A percentile compares a stretch with the other conserved stretches of the same genome.
Evolutionary conservation across 306 rosid genomes (phyloP).

Genomic region (Senna siamea): DNA sequence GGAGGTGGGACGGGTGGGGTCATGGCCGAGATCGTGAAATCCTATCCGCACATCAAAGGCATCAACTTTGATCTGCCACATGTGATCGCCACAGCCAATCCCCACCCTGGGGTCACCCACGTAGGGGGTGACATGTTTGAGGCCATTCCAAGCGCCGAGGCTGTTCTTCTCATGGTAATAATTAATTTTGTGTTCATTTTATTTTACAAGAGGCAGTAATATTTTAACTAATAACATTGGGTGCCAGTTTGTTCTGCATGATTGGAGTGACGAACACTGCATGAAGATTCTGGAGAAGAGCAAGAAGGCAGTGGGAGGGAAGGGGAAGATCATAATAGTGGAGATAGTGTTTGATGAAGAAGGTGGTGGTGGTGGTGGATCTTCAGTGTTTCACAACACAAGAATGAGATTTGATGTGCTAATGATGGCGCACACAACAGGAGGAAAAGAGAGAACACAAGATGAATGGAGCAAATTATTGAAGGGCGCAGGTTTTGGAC

Average conservation of each 20-base stretch:
- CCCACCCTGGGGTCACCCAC: constrained; percentile 41
- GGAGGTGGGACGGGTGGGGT: neutral
- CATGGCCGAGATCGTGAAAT: constrained; percentile 1
- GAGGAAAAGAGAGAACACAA: constrained; percentile 41
- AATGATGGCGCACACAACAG: neutral
- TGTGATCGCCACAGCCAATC: no score
- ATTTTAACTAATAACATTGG: no score
- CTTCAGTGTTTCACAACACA: constrained; percentile 24
- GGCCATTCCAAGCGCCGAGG: constrained; percentile 45
- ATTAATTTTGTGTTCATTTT: no score
- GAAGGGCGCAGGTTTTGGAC: neutral
- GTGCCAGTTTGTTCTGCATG: no score
- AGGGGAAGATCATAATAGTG: constrained; percentile 40
- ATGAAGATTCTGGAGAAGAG: constrained; percentile 35
- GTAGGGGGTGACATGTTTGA: constrained; percentile 53
- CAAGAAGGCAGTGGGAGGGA: constrained; percentile 30
- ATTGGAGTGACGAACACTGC: constrained; percentile 51
- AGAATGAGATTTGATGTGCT: constrained; percentile 31
- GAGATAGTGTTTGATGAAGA: constrained; percentile 30
- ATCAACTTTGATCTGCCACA: no score
- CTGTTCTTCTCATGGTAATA: constrained; percentile 48
- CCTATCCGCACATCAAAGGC: no score
- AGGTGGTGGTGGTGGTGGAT: no score
- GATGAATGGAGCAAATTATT: neutral
- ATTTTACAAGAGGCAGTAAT: no score